Evolutionary conservation across 2,329 filamentous ascomycete species (phyloP), one percentile per base, ranked within the genome.

Genomic region (Fusarium sambucinum): DNA sequence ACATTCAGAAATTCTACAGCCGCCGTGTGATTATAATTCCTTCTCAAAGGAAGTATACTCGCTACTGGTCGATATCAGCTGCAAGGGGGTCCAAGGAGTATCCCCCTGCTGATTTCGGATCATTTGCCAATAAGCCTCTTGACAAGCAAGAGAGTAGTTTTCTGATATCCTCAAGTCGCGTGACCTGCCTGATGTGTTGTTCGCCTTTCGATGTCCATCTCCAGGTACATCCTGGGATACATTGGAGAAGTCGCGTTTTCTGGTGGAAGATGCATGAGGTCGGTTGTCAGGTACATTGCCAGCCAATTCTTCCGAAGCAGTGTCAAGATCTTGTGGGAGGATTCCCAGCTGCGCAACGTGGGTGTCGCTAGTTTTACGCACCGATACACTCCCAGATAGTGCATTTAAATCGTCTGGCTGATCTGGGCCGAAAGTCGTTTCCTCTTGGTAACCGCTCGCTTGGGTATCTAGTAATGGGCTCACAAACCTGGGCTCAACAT

Each of bases 81-180:
- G 63, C 11, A 81, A 74, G 0, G 76, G 46, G 5, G 51, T 60
- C 79, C 80, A 81, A 3, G 21, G 17, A 25, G 67, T 65, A 8
- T 66, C 73, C 8, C 71, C 70, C 9, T 59, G 53, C 7, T 73
- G 51, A 32, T 78, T 77, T 19, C 65, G 62, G 0, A 77, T 55
- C 74, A 79, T 80, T n/a, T 66, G 68, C 9, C 56, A 41, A 44
- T 80, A 81, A 3, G 80, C 80, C 7, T 79, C 77, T 16, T 57
- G 68, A 11, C 77, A 73, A 8, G 69, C 29, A 8, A 57, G 52
- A 3, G 77, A 79, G 55, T 72, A 60, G 2, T 50, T 50, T 17
- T 56, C 55, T 16, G 61, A 63, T 8, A 68, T 58, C 3, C 5
- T 50, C 4, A 71, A 75, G 1, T 46, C 46, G 29, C 65, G 57